Evolutionary conservation across 2,329 filamentous ascomycete genomes (phyloP).

Genomic region (Sporothrix pallida): DNA sequence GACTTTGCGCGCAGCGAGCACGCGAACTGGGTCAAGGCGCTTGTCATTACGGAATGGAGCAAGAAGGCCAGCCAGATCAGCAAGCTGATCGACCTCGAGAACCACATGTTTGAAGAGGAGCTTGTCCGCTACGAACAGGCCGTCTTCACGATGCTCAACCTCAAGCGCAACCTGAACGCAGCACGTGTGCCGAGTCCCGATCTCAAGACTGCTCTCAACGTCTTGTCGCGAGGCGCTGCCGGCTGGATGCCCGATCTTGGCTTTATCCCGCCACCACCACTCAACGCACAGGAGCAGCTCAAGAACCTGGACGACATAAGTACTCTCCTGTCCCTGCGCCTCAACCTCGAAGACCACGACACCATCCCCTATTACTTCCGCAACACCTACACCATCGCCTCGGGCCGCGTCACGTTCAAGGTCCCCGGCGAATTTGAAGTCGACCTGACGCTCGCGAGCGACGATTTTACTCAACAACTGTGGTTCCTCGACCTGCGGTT

Average conservation of each 20-base stretch:
- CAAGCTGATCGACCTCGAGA: slow-evolving; percentile 85
- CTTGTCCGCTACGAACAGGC: slow-evolving; percentile 64
- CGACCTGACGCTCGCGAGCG: slow-evolving; percentile 87
- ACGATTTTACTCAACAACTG: slow-evolving; percentile 82
- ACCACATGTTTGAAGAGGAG: slow-evolving; percentile 68
- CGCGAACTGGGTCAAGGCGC: slow-evolving; percentile 87
- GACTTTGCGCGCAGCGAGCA: slow-evolving; percentile 81
- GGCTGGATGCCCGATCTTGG: slow-evolving; percentile 81
- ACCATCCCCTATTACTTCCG: slow-evolving; percentile 75
- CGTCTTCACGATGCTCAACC: slow-evolving; percentile 68
- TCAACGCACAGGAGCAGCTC: slow-evolving; percentile 74
- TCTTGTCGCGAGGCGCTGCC: slow-evolving; percentile 78
- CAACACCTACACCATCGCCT: slow-evolving; percentile 72
- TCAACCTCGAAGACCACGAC: slow-evolving; percentile 85
- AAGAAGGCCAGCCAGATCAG: slow-evolving; percentile 78
- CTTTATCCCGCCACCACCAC: slow-evolving; percentile 74
- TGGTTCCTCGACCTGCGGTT: slow-evolving; percentile 95
- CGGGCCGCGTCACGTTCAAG: slow-evolving; percentile 88
- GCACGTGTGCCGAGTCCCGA: slow-evolving; percentile 88
- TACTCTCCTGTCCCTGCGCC: slow-evolving; percentile 77
- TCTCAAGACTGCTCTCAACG: slow-evolving; percentile 83
- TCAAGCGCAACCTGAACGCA: slow-evolving; percentile 73
- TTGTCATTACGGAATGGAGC: slow-evolving; percentile 91
- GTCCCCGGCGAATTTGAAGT: slow-evolving; percentile 88
- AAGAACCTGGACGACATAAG: slow-evolving; percentile 81